Evolutionary conservation across 371 early-diverging fungal species (phyloP), one percentile per base, ranked within the genome.

Genomic region (Zopfochytrium polystomum): DNA sequence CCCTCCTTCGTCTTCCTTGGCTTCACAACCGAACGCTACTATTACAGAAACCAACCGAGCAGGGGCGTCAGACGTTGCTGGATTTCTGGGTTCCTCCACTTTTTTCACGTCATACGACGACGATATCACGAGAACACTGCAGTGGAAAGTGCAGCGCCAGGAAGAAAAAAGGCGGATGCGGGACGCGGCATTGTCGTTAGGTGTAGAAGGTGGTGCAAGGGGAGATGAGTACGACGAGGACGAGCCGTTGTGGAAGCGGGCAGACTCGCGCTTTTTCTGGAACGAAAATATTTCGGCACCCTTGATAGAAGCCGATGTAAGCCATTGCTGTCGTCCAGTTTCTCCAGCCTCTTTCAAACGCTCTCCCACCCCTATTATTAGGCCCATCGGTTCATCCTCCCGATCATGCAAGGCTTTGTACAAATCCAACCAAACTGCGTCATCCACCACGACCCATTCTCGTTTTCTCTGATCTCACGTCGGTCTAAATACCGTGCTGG

Each of bases 381-480:
- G 78, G 71, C 87, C 25, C 68, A 85, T 73, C 76, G 74, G 29
- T 87, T 83, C 75, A 73, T 88, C 20, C 22, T 83, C 7, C 87
- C 87, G 11, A 62, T 87, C 7, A 82, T 85, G 78, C 89, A 89
- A 72, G 89, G 89, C 58, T 87, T 80, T 72, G 88, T 90, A 11
- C 87, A 90, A 70, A 87, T 88, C 27, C 85, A 55, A 11, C 38
- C 20, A 31, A 30, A 49, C 18, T 52, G 43, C 67, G 70, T 18
- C 33, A 43, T 93, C 48, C 82, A 88, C 52, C 76, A 74, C 53
- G 77, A 77, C 18, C 33, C 66, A 7, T 87, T 95, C 66, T 79
- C 77, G 30, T 89, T 90, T 67, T 86, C 80, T 3, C 77, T 96
- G n/a, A 80, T 95, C 29, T 85, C 92, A 3, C 85, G 95, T 29